Evolutionary conservation across 495 filamentous ascomycete species (phyloP).

Genomic region (Neurospora sp.): DNA sequence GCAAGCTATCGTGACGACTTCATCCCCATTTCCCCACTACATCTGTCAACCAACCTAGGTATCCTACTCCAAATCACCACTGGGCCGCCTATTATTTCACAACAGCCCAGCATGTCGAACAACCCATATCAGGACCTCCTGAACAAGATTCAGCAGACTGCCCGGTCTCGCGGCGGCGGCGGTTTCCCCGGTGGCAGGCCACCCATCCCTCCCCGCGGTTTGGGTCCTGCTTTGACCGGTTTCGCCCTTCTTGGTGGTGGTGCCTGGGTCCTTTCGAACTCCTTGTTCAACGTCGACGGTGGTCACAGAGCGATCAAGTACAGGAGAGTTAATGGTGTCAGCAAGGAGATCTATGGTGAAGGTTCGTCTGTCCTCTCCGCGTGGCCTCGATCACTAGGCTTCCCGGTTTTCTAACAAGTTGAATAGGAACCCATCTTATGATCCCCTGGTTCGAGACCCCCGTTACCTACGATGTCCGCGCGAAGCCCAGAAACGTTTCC

Average conservation of each 20-base stretch:
- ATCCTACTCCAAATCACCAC: constrained; percentile 7
- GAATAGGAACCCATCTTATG: constrained; percentile 75
- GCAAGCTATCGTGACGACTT: background rate
- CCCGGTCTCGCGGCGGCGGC: constrained; percentile 16
- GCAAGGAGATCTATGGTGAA: constrained; percentile 94
- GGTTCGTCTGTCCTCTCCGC: constrained; percentile 41
- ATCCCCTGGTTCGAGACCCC: constrained; percentile 98
- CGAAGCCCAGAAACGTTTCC: constrained; percentile 91
- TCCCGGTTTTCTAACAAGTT: background rate
- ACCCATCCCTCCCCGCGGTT: constrained; percentile 12
- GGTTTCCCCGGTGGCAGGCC: constrained; percentile 32
- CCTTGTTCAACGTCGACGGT: constrained; percentile 98
- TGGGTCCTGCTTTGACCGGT: constrained; percentile 23
- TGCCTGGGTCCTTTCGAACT: constrained; percentile 54
- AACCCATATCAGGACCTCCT: constrained; percentile 37
- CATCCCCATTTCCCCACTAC: background rate
- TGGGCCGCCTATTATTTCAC: background rate
- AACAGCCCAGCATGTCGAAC: constrained; percentile 34
- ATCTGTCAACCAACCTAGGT: background rate
- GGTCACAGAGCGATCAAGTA: constrained; percentile 99
- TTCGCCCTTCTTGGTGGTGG: constrained; percentile 54
- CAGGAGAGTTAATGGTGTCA: constrained; percentile 83
- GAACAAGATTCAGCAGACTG: constrained; percentile 20
- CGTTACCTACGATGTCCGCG: constrained; percentile 93
- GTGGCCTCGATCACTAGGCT: background rate